These are phyloP conservation scores for Saccharomyces kudriavzevii DNA, from an alignment of 805 yeast species.

Conservation along the genomic window DNA sequence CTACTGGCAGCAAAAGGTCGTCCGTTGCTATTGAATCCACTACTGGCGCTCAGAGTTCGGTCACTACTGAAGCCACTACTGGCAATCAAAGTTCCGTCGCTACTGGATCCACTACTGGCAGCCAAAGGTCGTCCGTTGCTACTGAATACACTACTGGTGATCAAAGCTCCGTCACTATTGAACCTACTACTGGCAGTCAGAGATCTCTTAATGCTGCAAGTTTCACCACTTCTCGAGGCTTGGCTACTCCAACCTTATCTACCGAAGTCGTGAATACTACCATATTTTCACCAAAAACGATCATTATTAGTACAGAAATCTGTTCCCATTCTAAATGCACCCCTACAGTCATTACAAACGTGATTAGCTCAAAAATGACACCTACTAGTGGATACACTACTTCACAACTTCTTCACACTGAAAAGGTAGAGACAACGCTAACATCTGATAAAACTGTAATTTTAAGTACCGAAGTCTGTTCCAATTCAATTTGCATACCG, in stretches of 20 bases:
- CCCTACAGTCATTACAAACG: not conserved
- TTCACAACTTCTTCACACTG: not conserved
- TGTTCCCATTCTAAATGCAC: constrained; percentile 9
- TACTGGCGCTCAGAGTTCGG: not conserved
- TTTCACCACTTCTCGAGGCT: not conserved
- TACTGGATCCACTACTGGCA: no score
- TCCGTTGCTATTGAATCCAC: not conserved
- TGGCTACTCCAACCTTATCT: not conserved
- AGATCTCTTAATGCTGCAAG: not conserved
- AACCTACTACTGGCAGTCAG: not conserved
- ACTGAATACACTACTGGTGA: no score
- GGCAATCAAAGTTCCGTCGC: no score
- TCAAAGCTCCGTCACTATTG: no score
- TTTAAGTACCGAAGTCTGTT: constrained; percentile 14
- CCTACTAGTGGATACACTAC: not conserved
- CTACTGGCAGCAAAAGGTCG: not conserved
- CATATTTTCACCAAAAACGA: constrained; percentile 1
- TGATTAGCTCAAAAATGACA: not conserved
- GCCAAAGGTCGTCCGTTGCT: no score
- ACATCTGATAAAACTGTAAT: constrained; percentile 3
- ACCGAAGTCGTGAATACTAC: not conserved
- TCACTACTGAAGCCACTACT: not conserved
- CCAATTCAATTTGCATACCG: constrained; percentile 4
- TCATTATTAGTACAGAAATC: constrained; percentile 12
- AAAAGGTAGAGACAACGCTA: not conserved